phyloP scores from a whole-genome alignment of 75 land plant genomes.

The Azolla pinnata region DNA sequence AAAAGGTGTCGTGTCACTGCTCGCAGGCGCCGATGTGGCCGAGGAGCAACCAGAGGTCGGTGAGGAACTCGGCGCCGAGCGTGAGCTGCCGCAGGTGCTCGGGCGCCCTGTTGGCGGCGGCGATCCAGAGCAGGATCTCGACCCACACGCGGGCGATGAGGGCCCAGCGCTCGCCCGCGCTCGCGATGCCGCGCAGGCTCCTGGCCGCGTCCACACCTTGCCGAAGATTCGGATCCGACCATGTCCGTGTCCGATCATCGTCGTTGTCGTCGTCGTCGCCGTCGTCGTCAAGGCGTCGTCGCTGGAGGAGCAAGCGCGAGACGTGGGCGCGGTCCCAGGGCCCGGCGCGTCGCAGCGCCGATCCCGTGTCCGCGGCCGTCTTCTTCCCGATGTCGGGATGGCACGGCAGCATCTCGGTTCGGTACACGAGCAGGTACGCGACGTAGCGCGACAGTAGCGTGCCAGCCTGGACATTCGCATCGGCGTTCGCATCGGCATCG shows the following conservation, averaged over 20 bases:
- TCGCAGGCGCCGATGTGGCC: constrained; percentile 13
- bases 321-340: background rate
- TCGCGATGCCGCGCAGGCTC: background rate
- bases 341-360: background rate
- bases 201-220: background rate
- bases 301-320: too few relatives aligned
- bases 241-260: background rate
- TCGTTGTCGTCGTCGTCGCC: background rate
- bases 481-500: too few relatives aligned
- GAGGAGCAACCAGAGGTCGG: constrained; percentile 1
- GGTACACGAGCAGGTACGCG: background rate
- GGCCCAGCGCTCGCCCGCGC: background rate
- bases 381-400: background rate
- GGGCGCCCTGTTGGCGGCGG: background rate
- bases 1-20: too few relatives aligned
- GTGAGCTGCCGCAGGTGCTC: constrained; percentile 4
- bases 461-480: background rate
- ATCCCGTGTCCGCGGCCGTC: background rate
- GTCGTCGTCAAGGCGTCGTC: background rate
- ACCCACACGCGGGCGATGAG: background rate
- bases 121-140: background rate
- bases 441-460: background rate
- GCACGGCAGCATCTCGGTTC: background rate
- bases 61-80: constrained; percentile 5
- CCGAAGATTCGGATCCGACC: background rate